phyloP scores from a whole-genome alignment of 2,329 filamentous ascomycete genomes.

The Thelonectria blattea region DNA sequence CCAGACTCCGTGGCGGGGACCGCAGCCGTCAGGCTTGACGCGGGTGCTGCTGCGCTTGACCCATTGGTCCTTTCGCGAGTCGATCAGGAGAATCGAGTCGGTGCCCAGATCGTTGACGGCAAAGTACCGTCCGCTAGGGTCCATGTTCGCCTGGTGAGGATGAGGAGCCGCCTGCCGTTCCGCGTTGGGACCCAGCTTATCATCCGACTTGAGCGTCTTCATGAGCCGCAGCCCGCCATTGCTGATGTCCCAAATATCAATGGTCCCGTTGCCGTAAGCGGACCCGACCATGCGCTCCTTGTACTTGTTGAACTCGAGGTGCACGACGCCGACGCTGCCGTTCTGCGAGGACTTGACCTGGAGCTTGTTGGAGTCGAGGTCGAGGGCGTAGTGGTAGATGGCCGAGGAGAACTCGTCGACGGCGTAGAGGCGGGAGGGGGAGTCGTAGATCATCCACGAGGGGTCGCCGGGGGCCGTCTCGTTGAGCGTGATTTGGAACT shows the following conservation, averaged over 20 bases:
- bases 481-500: conserved; percentile 45
- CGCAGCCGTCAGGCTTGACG: conserved; percentile 48
- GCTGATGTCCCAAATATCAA: conserved; percentile 55
- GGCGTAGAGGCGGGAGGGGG: conserved; percentile 50
- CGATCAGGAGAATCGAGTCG: conserved; percentile 54
- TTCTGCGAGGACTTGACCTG: conserved; percentile 38
- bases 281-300: conserved; percentile 53
- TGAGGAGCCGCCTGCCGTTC: conserved; percentile 45
- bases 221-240: conserved; percentile 45
- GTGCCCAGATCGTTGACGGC: conserved; percentile 57
- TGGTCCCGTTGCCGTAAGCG: conserved; percentile 47
- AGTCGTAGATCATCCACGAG: conserved; percentile 54
- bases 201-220: conserved; percentile 46
- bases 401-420: conserved; percentile 53
- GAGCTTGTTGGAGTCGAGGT: conserved; percentile 41
- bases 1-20: conserved; percentile 59
- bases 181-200: conserved; percentile 42
- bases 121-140: conserved; percentile 57
- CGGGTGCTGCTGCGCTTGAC: conserved; percentile 43
- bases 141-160: conserved; percentile 56
- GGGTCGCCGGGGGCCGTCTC: conserved; percentile 45
- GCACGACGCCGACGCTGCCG: conserved; percentile 53
- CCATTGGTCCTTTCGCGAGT: conserved; percentile 50
- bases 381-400: conserved; percentile 49
- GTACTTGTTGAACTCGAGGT: conserved; percentile 53